These are phyloP conservation scores for Colletotrichum sp. DNA, from an alignment of 2,329 filamentous ascomycete species.

Conservation along the genomic window DNA sequence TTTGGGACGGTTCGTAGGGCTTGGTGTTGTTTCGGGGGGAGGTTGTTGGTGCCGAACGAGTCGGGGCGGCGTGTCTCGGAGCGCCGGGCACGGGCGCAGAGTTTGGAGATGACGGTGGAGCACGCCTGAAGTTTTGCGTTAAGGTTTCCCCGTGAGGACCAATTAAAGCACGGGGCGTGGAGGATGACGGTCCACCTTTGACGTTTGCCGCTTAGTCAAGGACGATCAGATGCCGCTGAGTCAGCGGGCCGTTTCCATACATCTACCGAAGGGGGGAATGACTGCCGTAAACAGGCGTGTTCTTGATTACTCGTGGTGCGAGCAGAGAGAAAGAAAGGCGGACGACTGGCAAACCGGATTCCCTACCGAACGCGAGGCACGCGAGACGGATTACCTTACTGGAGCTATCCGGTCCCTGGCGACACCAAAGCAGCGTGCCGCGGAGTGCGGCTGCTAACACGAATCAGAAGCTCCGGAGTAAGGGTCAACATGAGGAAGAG, in stretches of 20 bases:
- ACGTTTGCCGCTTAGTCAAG: not conserved
- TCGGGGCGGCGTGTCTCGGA: slow-evolving; percentile 4
- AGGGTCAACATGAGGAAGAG: slow-evolving; percentile 27
- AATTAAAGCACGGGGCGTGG: not conserved
- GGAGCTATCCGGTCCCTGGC: not conserved
- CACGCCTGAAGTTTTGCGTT: not conserved
- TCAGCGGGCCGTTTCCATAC: slow-evolving; percentile 12
- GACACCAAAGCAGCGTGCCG: not conserved
- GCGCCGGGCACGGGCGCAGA: not conserved
- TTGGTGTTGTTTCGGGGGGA: not conserved
- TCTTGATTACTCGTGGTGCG: not conserved
- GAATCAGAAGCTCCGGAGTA: not conserved
- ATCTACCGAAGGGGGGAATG: slow-evolving; percentile 9
- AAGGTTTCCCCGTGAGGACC: not conserved
- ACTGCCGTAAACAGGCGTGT: not conserved
- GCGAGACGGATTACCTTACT: not conserved
- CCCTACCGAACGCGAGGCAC: not conserved
- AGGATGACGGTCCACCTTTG: not conserved
- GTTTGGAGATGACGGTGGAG: not conserved
- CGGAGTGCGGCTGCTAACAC: not conserved
- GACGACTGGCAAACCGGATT: not conserved
- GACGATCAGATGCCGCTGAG: not conserved
- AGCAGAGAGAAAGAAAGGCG: not conserved
- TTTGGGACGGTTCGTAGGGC: not conserved
- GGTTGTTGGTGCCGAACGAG: not conserved